These are phyloP conservation scores for Penicillium psychrofluorescens DNA, from an alignment of 495 filamentous ascomycete genomes.

Conservation along the genomic window DNA sequence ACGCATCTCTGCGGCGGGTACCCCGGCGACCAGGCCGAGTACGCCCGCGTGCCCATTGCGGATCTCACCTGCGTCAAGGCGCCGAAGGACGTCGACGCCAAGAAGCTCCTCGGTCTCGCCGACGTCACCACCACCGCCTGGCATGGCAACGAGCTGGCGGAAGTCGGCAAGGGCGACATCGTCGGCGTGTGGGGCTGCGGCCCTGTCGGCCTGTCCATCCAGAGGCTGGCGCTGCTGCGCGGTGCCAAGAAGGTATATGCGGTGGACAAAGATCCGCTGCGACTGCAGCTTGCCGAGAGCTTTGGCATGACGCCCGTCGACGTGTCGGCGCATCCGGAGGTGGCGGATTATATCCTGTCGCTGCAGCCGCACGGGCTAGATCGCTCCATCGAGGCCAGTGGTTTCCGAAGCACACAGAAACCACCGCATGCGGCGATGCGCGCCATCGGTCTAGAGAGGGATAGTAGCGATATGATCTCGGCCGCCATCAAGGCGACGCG, in stretches of 20 bases:
- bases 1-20: slow-evolving; percentile 61
- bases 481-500: slow-evolving; percentile 22
- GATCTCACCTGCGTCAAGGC: slow-evolving; percentile 25
- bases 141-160: slow-evolving; percentile 8
- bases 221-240: slow-evolving; percentile 16
- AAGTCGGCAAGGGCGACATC: slow-evolving; percentile 26
- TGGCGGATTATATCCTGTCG: slow-evolving; percentile 22
- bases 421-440: slow-evolving; percentile 16
- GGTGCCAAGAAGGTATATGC: slow-evolving; percentile 24
- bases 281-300: slow-evolving; percentile 16
- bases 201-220: slow-evolving; percentile 19
- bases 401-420: slow-evolving; percentile 20
- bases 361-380: slow-evolving; percentile 26
- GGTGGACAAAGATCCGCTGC: slow-evolving; percentile 21
- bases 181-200: slow-evolving; percentile 40
- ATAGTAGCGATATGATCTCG: slow-evolving; percentile 19
- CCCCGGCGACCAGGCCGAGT: slow-evolving; percentile 50
- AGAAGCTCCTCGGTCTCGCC: slow-evolving; percentile 28
- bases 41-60: slow-evolving; percentile 31
- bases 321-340: slow-evolving; percentile 15
- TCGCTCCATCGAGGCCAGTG: slow-evolving; percentile 27
- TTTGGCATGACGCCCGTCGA: slow-evolving; percentile 21
- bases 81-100: slow-evolving; percentile 47
- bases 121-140: slow-evolving; percentile 33
- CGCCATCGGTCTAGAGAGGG: slow-evolving; percentile 15